Evolutionary conservation across 2,329 filamentous ascomycete species (phyloP).

Genomic region (Anisogramma anomala): DNA sequence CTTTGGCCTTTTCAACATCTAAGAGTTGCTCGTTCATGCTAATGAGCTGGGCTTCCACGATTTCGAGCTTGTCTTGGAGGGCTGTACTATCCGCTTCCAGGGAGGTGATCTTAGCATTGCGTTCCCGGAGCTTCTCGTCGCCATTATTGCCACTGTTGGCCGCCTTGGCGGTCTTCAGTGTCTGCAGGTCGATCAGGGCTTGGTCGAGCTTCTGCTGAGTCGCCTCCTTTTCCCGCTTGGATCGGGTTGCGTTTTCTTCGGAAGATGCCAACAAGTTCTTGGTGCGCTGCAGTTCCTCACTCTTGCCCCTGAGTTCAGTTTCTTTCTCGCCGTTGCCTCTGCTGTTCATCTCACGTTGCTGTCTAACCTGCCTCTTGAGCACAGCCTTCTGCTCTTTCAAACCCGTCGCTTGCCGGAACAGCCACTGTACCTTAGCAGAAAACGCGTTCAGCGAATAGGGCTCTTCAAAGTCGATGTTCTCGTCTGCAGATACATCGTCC

Average conservation of each 20-base stretch:
- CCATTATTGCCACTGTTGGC: constrained; percentile 17
- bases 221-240: constrained; percentile 21
- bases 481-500: constrained; percentile 51
- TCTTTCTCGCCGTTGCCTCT: constrained; percentile 68
- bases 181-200: constrained; percentile 37
- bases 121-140: constrained; percentile 29
- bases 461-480: constrained; percentile 45
- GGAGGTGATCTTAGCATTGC: constrained; percentile 31
- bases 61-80: constrained; percentile 27
- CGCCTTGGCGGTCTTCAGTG: constrained; percentile 21
- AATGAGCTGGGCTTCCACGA: constrained; percentile 20
- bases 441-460: constrained; percentile 66
- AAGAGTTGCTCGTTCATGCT: constrained; percentile 12
- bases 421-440: constrained; percentile 63
- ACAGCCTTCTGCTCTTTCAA: constrained; percentile 83
- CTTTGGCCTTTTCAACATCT: constrained; percentile 20
- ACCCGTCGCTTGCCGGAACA: constrained; percentile 64
- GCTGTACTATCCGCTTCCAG: constrained; percentile 33
- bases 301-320: constrained; percentile 47
- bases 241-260: constrained; percentile 19
- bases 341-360: constrained; percentile 84
- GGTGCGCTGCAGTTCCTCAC: constrained; percentile 40
- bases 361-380: constrained; percentile 82
- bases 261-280: constrained; percentile 21
- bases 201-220: constrained; percentile 38